phyloP scores from a whole-genome alignment of 768 basidiomycete genomes.

The Lentinula boryana region DNA sequence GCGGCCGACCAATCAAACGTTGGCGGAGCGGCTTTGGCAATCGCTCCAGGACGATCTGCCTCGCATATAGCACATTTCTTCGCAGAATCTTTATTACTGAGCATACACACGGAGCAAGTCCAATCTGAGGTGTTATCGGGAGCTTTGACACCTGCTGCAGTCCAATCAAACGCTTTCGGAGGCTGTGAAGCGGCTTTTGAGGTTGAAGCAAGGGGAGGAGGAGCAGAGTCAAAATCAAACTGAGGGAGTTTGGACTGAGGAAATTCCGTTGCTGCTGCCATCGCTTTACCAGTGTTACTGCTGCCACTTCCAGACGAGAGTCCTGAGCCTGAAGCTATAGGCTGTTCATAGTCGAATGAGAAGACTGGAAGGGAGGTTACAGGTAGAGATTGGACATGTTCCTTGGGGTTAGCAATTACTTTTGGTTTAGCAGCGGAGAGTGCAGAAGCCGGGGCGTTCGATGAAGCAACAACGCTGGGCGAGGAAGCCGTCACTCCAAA shows the following conservation, averaged over 20 bases:
- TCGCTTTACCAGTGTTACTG: constrained; percentile 18
- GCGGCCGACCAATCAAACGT: constrained; percentile 42
- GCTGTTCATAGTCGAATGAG: constrained; percentile 24
- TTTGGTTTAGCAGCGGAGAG: constrained; percentile 11
- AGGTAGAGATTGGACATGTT: constrained; percentile 22
- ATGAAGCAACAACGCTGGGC: constrained; percentile 7
- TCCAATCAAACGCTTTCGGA: constrained; percentile 50
- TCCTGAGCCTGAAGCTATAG: constrained; percentile 14
- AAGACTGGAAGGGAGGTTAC: constrained; percentile 29
- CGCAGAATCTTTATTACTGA: constrained; percentile 40
- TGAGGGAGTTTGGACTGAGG: constrained; percentile 39
- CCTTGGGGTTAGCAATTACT: constrained; percentile 17
- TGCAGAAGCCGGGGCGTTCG: constrained; percentile 16
- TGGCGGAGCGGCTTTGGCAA: constrained; percentile 8
- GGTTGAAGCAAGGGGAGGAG: constrained; percentile 5
- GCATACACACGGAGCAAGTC: constrained; percentile 51
- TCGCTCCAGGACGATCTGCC: constrained; percentile 19
- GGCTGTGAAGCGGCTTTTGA: neutral
- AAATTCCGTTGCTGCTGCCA: constrained; percentile 29
- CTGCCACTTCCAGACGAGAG: constrained; percentile 19
- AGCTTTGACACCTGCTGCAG: constrained; percentile 49
- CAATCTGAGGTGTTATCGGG: constrained; percentile 30
- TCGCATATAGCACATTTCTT: constrained; percentile 50
- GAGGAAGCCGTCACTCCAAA: neutral
- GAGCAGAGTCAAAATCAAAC: constrained; percentile 25